Conservation (phyloP, 208 protist genomes). For the Angomonas ambiguus region DNA sequence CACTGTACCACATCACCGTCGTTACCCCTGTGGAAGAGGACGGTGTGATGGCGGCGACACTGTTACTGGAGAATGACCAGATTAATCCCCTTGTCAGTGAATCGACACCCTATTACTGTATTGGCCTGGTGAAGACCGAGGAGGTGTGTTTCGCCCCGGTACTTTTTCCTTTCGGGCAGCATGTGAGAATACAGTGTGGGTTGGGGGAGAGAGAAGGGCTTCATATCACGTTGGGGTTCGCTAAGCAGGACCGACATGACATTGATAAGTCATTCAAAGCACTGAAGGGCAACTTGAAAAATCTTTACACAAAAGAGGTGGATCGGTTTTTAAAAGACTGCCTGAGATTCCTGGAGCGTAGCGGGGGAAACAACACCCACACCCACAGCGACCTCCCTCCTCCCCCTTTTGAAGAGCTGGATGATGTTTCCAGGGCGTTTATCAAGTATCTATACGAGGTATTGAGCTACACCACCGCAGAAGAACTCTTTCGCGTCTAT, state of each 20-base stretch:
- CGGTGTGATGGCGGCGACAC: slow-evolving; percentile 5
- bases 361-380: neutral
- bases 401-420: neutral
- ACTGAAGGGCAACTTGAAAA: neutral
- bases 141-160: slow-evolving; percentile 16
- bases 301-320: neutral
- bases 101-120: neutral
- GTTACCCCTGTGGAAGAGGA: slow-evolving; percentile 10
- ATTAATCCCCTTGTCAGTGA: neutral
- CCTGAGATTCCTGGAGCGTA: neutral
- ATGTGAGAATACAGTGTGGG: slow-evolving; percentile 2
- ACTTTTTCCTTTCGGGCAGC: slow-evolving; percentile 11
- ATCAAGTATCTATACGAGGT: neutral
- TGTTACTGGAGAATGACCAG: slow-evolving; percentile 8
- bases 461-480: neutral
- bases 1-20: slow-evolving; percentile 14
- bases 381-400: neutral
- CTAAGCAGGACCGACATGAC: slow-evolving; percentile 8
- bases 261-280: slow-evolving; percentile 18
- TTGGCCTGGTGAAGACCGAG: slow-evolving; percentile 12
- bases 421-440: neutral
- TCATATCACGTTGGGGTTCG: slow-evolving; percentile 14
- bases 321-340: neutral
- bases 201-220: slow-evolving; percentile 5
- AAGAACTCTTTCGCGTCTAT: slow-evolving; percentile 1